Conservation (phyloP, 495 filamentous ascomycete genomes). For the Durotheca rogersii region DNA sequence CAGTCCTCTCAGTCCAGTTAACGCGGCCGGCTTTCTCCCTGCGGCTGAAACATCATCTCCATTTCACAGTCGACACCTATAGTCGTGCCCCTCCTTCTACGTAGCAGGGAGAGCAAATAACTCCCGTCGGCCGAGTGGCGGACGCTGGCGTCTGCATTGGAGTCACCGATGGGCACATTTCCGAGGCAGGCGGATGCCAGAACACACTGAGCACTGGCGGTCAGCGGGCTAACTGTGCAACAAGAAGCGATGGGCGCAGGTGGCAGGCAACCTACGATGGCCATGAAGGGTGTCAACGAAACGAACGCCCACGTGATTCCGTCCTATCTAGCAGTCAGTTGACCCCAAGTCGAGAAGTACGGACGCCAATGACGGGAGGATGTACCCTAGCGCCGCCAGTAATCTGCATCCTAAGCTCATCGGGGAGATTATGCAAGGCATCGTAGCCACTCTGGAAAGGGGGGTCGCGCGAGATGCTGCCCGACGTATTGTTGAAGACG, state of each 20-base stretch:
- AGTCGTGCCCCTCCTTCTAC: neutral
- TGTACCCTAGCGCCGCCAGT: constrained; percentile 33
- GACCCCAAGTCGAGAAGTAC: neutral
- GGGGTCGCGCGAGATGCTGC: constrained; percentile 14
- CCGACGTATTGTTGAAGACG: constrained; percentile 59
- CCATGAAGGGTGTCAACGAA: constrained; percentile 56
- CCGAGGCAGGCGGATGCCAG: constrained; percentile 49
- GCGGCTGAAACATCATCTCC: neutral
- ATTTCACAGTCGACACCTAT: neutral
- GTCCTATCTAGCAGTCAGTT: constrained; percentile 19
- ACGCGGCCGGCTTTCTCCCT: neutral
- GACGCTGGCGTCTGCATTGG: constrained; percentile 2
- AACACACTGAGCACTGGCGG: constrained; percentile 38
- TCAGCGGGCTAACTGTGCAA: constrained; percentile 9
- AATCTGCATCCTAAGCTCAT: constrained; percentile 29
- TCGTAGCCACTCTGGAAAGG: constrained; percentile 17
- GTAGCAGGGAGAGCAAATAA: constrained; percentile 17
- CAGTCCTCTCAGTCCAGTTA: neutral
- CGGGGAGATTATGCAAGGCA: constrained; percentile 24
- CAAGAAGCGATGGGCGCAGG: neutral
- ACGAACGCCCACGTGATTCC: constrained; percentile 60
- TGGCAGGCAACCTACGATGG: constrained; percentile 31
- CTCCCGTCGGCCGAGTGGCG: constrained; percentile 16
- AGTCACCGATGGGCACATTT: constrained; percentile 53
- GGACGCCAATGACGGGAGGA: neutral